Evolutionary conservation across 164 flowering plant species (phyloP).

Genomic region (Protea cynaroides): DNA sequence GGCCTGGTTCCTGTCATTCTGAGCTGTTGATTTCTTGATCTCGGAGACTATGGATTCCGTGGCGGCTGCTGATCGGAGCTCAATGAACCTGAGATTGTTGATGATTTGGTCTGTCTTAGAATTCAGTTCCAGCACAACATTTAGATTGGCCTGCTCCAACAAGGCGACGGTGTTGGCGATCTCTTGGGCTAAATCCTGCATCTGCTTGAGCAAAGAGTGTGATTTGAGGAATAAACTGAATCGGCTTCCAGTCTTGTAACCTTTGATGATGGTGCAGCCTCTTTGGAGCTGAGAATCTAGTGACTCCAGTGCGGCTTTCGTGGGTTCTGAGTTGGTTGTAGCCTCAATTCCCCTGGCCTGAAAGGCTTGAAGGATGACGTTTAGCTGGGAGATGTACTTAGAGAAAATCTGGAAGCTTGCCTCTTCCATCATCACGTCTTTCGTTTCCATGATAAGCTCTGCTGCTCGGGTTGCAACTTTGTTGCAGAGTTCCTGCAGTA

Average conservation of each 20-base stretch:
- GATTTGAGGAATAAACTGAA: conserved; percentile 12
- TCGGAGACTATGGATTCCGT: conserved; percentile 14
- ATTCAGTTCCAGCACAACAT: conserved; percentile 7
- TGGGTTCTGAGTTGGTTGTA: neutral
- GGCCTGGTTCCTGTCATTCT: conserved; percentile 6
- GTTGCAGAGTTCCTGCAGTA: conserved; percentile 17
- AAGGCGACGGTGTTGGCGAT: conserved; percentile 15
- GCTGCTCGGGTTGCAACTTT: neutral
- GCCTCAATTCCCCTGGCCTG: conserved; percentile 5
- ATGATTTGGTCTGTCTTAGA: conserved; percentile 8
- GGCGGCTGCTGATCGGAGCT: conserved; percentile 10
- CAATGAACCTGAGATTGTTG: conserved; percentile 11
- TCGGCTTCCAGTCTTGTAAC: conserved; percentile 17
- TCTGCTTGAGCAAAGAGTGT: conserved; percentile 9
- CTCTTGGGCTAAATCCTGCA: conserved; percentile 13
- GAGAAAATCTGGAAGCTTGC: conserved; percentile 18
- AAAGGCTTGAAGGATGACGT: conserved; percentile 10
- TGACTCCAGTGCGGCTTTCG: conserved; percentile 8
- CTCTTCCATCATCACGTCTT: conserved; percentile 10
- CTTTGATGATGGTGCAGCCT: conserved; percentile 7
- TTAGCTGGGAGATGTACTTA: conserved; percentile 9
- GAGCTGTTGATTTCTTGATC: conserved; percentile 10
- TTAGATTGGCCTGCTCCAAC: conserved; percentile 9
- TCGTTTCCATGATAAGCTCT: conserved; percentile 1
- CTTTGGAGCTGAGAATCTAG: conserved; percentile 9